A percentile compares a stretch with the other conserved stretches of the same genome.
These are phyloP conservation scores for Trametes cingulata DNA, from an alignment of 768 basidiomycete species.

Conservation along the genomic window DNA sequence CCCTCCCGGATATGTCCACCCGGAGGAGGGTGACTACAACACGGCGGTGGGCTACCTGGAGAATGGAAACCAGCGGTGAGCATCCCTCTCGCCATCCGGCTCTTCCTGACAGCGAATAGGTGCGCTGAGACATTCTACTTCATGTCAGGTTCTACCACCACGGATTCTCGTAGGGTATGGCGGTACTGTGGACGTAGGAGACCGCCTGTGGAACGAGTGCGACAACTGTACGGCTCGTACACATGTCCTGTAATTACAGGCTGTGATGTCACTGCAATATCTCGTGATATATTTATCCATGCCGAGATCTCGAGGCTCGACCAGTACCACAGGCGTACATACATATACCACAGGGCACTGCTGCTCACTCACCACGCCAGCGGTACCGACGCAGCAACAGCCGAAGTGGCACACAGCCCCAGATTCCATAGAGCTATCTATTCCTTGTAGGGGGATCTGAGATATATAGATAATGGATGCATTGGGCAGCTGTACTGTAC, in stretches of 20 bases:
- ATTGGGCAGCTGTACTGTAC: not conserved
- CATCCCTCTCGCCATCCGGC: not conserved
- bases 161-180: constrained; percentile 18
- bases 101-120: not conserved
- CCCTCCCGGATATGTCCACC: constrained; percentile 52
- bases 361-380: no score
- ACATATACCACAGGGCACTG: no score
- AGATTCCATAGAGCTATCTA: no score
- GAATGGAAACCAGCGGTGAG: constrained; percentile 55
- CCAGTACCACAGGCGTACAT: no score
- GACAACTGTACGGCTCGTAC: not conserved
- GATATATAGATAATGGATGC: not conserved
- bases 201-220: not conserved
- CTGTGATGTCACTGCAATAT: no score
- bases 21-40: constrained; percentile 49
- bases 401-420: no score
- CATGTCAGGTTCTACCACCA: constrained; percentile 23
- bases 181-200: no score
- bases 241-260: no score
- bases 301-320: no score
- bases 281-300: no score
- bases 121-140: not conserved
- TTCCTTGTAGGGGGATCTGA: no score
- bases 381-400: no score
- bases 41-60: constrained; percentile 52